Conservation (phyloP, 768 basidiomycete species). For the Exidia glandulosa region DNA sequence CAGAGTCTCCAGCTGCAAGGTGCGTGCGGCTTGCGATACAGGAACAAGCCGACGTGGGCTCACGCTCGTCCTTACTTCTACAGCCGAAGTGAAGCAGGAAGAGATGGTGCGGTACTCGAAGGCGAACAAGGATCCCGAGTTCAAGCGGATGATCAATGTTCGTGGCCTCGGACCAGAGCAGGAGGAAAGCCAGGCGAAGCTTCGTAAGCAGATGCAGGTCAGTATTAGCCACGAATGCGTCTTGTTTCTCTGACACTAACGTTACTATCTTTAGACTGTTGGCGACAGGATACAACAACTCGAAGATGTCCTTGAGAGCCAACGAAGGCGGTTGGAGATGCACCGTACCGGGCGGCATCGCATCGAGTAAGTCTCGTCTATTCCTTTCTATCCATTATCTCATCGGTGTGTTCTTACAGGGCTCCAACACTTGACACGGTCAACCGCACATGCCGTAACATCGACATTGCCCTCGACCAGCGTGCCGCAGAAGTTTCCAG, state of each 20-base stretch:
- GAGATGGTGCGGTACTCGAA: constrained; percentile 72
- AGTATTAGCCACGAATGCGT: constrained; percentile 1
- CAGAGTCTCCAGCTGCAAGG: constrained; percentile 62
- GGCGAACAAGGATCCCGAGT: constrained; percentile 68
- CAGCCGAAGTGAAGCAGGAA: constrained; percentile 73
- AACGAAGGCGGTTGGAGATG: constrained; percentile 59
- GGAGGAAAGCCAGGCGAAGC: constrained; percentile 64
- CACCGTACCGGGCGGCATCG: constrained; percentile 49
- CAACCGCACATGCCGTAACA: constrained; percentile 75
- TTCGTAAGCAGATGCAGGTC: constrained; percentile 65
- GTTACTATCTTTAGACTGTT: constrained; percentile 36
- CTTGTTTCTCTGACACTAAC: no score
- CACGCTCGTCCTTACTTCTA: constrained; percentile 1
- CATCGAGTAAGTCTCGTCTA: constrained; percentile 39
- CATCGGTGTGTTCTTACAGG: constrained; percentile 32
- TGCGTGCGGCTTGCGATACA: constrained; percentile 19
- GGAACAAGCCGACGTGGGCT: no score
- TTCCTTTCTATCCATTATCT: neutral
- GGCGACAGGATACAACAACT: constrained; percentile 68
- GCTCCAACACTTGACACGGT: constrained; percentile 79
- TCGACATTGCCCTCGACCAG: constrained; percentile 59
- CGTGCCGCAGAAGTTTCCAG: constrained; percentile 43
- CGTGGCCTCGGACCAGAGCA: constrained; percentile 85
- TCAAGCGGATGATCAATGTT: constrained; percentile 60
- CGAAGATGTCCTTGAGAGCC: constrained; percentile 56